phyloP scores from a whole-genome alignment of 257 asterid genomes.

The Solanum appendiculatum region DNA sequence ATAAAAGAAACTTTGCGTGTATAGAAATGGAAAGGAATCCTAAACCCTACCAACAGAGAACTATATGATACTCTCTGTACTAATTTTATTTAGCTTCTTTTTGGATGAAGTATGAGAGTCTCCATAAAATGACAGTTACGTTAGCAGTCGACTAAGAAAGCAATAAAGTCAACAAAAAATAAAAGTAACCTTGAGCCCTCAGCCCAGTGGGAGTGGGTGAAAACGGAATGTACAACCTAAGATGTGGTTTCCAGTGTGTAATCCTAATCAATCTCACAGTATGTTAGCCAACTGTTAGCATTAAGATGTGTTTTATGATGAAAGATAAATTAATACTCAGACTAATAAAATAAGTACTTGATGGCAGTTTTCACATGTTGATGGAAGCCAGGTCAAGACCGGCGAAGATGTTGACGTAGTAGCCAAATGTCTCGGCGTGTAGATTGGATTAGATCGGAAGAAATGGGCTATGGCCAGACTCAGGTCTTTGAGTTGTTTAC shows the following conservation, averaged over 20 bases:
- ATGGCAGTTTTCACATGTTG: neutral
- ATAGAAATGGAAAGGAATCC: neutral
- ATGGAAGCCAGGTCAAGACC: neutral
- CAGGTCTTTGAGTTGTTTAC: neutral
- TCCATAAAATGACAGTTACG: neutral
- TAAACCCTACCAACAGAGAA: neutral
- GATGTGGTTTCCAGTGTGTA: neutral
- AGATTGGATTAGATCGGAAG: neutral
- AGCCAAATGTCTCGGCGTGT: neutral
- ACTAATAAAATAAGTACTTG: neutral
- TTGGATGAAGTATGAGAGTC: neutral
- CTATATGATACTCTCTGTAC: neutral
- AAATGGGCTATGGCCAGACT: neutral
- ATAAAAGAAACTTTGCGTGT: neutral
- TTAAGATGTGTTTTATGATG: neutral
- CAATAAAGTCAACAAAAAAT: neutral
- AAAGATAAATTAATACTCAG: neutral
- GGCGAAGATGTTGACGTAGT: neutral
- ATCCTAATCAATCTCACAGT: neutral
- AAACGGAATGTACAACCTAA: neutral
- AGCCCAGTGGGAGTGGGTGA: neutral
- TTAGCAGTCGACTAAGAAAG: neutral
- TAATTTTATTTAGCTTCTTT: neutral
- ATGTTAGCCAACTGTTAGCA: neutral
- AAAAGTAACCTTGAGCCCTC: neutral